Evolutionary conservation across 495 filamentous ascomycete genomes (phyloP).

Genomic region (Trichoderma orchidacearum): DNA sequence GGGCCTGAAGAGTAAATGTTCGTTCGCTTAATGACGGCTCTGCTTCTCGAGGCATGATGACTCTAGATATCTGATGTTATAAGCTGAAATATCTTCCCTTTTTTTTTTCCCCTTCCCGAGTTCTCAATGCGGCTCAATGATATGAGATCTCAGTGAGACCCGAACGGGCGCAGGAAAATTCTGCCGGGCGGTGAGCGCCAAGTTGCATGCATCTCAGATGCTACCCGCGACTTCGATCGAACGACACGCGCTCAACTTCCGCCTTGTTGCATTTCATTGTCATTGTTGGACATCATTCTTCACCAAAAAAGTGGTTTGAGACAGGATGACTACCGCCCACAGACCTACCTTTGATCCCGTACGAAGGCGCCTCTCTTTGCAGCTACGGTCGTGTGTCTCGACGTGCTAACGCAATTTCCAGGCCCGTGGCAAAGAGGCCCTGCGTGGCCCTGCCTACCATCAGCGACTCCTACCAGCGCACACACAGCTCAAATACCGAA

Average conservation of each 20-base stretch:
- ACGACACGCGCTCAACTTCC: not conserved
- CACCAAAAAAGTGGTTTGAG: too few species aligned
- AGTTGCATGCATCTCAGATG: not conserved
- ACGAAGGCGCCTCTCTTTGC: conserved; percentile 12
- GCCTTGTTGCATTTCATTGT: not conserved
- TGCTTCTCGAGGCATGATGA: conserved; percentile 74
- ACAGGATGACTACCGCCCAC: conserved; percentile 68
- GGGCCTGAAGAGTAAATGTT: conserved; percentile 60
- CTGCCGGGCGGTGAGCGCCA: conserved; percentile 18
- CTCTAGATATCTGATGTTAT: too few species aligned
- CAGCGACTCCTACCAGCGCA: conserved; percentile 90
- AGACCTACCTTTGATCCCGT: conserved; percentile 91
- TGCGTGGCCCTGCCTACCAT: conserved; percentile 88
- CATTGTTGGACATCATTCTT: not conserved
- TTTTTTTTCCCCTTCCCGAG: not conserved
- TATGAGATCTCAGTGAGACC: not conserved
- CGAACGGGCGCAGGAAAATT: conserved; percentile 5
- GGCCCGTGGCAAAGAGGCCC: conserved; percentile 91
- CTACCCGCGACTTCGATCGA: not conserved
- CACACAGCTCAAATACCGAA: conserved; percentile 75
- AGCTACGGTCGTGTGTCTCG: not conserved
- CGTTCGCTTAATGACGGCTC: conserved; percentile 69
- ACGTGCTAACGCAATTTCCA: conserved; percentile 20
- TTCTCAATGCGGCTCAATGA: conserved; percentile 1
- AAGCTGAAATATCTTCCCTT: not conserved